phyloP scores from a whole-genome alignment of 2,329 filamentous ascomycete species.

The Colletotrichum nymphaeae region DNA sequence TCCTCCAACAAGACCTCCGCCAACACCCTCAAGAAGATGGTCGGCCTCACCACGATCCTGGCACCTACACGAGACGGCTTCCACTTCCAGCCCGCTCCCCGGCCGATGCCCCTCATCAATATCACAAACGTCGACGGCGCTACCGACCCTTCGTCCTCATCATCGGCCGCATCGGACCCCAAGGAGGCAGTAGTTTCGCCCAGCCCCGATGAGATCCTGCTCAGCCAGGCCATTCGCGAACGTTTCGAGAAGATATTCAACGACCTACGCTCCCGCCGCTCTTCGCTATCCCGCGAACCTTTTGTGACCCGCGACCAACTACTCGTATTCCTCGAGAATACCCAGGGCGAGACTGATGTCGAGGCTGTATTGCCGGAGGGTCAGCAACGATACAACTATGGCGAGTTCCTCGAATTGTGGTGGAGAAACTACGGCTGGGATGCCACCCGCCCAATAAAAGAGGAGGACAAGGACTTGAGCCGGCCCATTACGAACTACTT shows the following conservation, averaged over 20 bases:
- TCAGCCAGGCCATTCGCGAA: slow-evolving; percentile 61
- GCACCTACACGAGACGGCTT: slow-evolving; percentile 43
- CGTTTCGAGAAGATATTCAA: slow-evolving; percentile 62
- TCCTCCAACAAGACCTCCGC: slow-evolving; percentile 47
- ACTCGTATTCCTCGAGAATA: slow-evolving; percentile 58
- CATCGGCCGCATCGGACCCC: slow-evolving; percentile 25
- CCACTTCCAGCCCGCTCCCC: slow-evolving; percentile 38
- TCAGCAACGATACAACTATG: slow-evolving; percentile 56
- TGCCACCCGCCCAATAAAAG: slow-evolving; percentile 55
- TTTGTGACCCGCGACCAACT: slow-evolving; percentile 52
- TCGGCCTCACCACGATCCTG: slow-evolving; percentile 47
- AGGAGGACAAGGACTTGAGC: slow-evolving; percentile 65
- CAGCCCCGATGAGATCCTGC: slow-evolving; percentile 47
- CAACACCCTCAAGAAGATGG: slow-evolving; percentile 45
- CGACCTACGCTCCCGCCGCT: slow-evolving; percentile 50
- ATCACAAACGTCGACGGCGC: slow-evolving; percentile 35
- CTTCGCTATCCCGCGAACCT: slow-evolving; percentile 42
- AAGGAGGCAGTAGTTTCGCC: slow-evolving; percentile 10
- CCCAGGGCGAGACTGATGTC: slow-evolving; percentile 57
- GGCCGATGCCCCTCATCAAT: slow-evolving; percentile 33
- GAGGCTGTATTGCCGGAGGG: slow-evolving; percentile 43
- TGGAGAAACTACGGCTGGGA: slow-evolving; percentile 55
- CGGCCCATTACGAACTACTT: slow-evolving; percentile 89
- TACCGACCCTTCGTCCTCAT: slow-evolving; percentile 27
- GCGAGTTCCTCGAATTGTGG: slow-evolving; percentile 64